Conservation (phyloP, 305 asterid species). For the Solanum hybrid region DNA sequence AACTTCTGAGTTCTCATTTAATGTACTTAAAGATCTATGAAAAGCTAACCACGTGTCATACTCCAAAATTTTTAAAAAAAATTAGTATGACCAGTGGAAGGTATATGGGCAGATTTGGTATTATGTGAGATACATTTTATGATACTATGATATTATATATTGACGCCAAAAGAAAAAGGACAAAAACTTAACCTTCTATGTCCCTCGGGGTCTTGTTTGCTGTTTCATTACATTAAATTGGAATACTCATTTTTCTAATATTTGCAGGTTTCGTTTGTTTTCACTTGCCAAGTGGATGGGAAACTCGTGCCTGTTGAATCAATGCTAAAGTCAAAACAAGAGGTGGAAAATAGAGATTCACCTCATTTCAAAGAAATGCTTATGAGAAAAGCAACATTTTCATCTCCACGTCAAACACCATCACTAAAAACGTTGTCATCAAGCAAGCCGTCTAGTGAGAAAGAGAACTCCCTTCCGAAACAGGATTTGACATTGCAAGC, state of each 20-base stretch:
- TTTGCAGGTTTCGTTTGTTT: conserved; percentile 86
- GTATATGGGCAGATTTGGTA: neutral
- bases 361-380: conserved; percentile 2
- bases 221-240: neutral
- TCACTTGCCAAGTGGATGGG: conserved; percentile 84
- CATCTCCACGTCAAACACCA: conserved; percentile 8
- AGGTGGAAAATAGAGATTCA: conserved; percentile 4
- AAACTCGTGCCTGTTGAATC: conserved; percentile 89
- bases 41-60: neutral
- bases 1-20: neutral
- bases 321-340: conserved; percentile 21
- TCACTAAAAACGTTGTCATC: neutral
- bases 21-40: neutral
- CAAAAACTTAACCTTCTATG: neutral
- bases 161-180: neutral
- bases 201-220: neutral
- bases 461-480: conserved; percentile 25
- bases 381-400: conserved; percentile 20
- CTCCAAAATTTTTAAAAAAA: neutral
- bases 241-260: neutral
- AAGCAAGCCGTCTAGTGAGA: neutral
- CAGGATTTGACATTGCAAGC: conserved; percentile 20
- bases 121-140: neutral
- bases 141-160: neutral
- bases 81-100: neutral